Evolutionary conservation across 139 green algal species (phyloP).

Genomic region (Coelastrella sp.): DNA sequence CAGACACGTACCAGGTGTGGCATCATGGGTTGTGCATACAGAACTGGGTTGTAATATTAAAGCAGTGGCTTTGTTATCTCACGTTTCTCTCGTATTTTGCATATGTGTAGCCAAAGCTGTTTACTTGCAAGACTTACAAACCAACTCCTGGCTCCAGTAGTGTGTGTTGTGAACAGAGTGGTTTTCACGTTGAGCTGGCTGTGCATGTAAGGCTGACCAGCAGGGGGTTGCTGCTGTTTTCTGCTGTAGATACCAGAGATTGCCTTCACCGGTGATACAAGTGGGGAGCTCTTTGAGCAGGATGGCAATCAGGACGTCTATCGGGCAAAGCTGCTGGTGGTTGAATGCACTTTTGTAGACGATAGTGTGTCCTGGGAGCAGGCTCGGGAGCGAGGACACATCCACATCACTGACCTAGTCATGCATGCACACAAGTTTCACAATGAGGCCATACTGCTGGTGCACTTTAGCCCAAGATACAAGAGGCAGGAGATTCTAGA

Average conservation of each 20-base stretch:
- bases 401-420: constrained; percentile 80
- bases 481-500: constrained; percentile 56
- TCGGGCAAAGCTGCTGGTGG: constrained; percentile 75
- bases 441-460: constrained; percentile 87
- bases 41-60: too few species aligned
- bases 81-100: too few species aligned
- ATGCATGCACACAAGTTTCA: constrained; percentile 77
- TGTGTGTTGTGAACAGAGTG: too few species aligned
- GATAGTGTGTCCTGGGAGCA: constrained; percentile 40
- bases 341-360: constrained; percentile 70
- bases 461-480: constrained; percentile 65
- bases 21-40: too few species aligned
- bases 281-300: constrained; percentile 66
- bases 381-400: constrained; percentile 73
- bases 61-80: too few species aligned
- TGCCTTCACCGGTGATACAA: constrained; percentile 92
- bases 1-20: constrained; percentile 58
- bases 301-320: constrained; percentile 58
- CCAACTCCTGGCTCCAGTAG: too few species aligned
- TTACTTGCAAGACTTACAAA: not conserved
- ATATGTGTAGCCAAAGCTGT: not conserved
- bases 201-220: too few species aligned
- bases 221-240: too few species aligned
- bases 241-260: constrained; percentile 73
- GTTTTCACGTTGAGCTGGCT: too few species aligned